Percentiles rank a stretch among this genome's conserved stretches.
phyloP scores from a whole-genome alignment of 768 basidiomycete genomes.

The Kwoniella mangroviensis region DNA sequence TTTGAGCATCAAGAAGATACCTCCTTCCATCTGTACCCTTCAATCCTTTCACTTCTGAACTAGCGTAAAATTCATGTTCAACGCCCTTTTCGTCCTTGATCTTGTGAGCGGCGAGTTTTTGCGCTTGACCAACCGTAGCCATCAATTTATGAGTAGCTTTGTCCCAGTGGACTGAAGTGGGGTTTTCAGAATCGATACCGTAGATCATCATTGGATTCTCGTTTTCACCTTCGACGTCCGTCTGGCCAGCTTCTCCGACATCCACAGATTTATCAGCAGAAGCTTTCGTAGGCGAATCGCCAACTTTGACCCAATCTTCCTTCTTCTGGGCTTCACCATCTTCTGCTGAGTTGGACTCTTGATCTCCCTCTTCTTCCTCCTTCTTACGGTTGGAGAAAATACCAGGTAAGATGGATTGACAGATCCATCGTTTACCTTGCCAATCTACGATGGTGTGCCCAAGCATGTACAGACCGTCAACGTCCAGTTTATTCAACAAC shows the following conservation, averaged over 20 bases:
- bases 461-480: slow-evolving; percentile 57
- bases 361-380: slow-evolving; percentile 39
- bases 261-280: slow-evolving; percentile 28
- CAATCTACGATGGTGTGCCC: slow-evolving; percentile 61
- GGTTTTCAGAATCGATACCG: slow-evolving; percentile 59
- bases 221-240: slow-evolving; percentile 34
- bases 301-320: slow-evolving; percentile 56
- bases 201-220: slow-evolving; percentile 60
- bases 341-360: slow-evolving; percentile 16
- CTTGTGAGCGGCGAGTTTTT: slow-evolving; percentile 58
- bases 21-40: slow-evolving; percentile 60
- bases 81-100: slow-evolving; percentile 56
- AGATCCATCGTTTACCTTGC: slow-evolving; percentile 61
- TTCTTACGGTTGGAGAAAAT: slow-evolving; percentile 57
- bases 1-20: slow-evolving; percentile 60
- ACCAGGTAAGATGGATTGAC: slow-evolving; percentile 60
- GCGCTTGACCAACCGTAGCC: slow-evolving; percentile 56
- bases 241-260: slow-evolving; percentile 1
- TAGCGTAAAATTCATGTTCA: slow-evolving; percentile 57
- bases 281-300: slow-evolving; percentile 31
- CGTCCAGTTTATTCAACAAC: slow-evolving; percentile 60
- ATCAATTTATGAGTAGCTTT: slow-evolving; percentile 57
- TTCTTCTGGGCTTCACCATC: slow-evolving; percentile 40
- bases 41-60: slow-evolving; percentile 60
- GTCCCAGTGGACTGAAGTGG: slow-evolving; percentile 57